Conservation (phyloP, 164 flowering plant genomes). For the Magnolia officinalis region DNA sequence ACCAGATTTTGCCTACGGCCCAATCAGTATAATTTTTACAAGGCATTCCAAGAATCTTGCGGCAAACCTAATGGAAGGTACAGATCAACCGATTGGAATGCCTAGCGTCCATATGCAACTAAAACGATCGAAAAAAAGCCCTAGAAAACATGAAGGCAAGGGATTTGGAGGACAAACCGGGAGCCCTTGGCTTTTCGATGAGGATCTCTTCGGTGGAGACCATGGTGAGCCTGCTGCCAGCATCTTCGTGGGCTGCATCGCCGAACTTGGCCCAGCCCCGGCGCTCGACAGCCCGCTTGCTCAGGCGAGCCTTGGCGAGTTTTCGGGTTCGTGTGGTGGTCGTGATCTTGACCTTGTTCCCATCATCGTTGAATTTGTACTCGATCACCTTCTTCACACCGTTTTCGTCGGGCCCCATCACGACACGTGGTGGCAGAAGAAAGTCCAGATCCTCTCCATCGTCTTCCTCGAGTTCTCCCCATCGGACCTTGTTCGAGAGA, state of each 20-base stretch:
- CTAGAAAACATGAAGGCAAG: background rate
- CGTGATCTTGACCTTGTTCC: constrained; percentile 69
- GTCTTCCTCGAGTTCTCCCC: constrained; percentile 59
- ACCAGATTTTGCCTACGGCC: too few relatives aligned
- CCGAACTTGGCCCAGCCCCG: constrained; percentile 84
- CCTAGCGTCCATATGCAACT: too few relatives aligned
- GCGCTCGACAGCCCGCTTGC: constrained; percentile 74
- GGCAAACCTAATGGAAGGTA: too few relatives aligned
- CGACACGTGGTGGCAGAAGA: constrained; percentile 63
- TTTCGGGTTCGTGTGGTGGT: constrained; percentile 68
- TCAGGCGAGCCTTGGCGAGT: constrained; percentile 68
- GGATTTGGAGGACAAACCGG: constrained; percentile 35
- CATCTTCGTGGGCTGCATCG: constrained; percentile 70
- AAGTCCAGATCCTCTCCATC: constrained; percentile 72
- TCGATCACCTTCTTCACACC: constrained; percentile 74
- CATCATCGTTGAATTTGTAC: constrained; percentile 71
- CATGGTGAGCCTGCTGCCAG: constrained; percentile 64
- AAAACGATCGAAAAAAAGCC: too few relatives aligned
- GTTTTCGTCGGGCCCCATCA: constrained; percentile 75
- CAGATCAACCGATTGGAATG: too few relatives aligned
- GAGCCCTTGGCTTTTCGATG: constrained; percentile 75
- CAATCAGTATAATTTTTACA: too few relatives aligned
- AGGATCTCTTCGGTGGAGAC: constrained; percentile 84
- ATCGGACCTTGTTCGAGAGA: constrained; percentile 15
- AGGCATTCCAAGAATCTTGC: too few relatives aligned